Evolutionary conservation across 495 filamentous ascomycete genomes (phyloP), one percentile per base, ranked within the genome.

Genomic region (Extremus antarcticus): DNA sequence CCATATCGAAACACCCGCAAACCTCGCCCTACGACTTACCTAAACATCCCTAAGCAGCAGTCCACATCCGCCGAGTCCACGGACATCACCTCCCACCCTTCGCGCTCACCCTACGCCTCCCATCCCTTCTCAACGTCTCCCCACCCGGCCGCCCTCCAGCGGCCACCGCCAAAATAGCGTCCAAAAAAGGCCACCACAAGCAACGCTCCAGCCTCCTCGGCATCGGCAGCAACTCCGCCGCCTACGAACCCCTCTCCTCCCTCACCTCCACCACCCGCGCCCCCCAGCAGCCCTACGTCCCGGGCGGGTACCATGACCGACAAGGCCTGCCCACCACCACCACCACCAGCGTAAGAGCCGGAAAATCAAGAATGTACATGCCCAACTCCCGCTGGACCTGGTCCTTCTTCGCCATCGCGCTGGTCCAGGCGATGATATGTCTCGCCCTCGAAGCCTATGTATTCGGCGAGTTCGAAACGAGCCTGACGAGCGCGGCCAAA

Each of bases 321-420:
- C 41, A 62, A 21, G 59, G 59, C 24, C 45, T 58, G 3, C 9
- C 35, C 29, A 45, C 53, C 7, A 13, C 24, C 3, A 10, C 47
- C 47, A 15, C 43, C 7, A 1, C 13, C 1, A 48, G 32, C n/a
- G 17, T 29, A 2, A n/a, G 25, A 32, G 3, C 41, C 11, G n/a
- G 23, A 19, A 22, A 21, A n/a, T 3, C 9, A 15, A 57, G 38
- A 17, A 82, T 84, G 74, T 89, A 88, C 61, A 73, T 82, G 60
- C 82, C 91, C 50, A 85, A 80, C 63, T 84, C 87, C 2, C 74
- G 74, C 62, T 98, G 94, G 94, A 88, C 89, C 2, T 92, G 89
- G 81, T 70, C 81, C 53, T 96, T 96, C 66, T 76, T 90, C 63
- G 64, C 83, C 57, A 73, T 86, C 39, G 81, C 90, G 25, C 68